These are phyloP conservation scores for Paraphoma sp. DNA, from an alignment of 2,329 filamentous ascomycete species.

Conservation along the genomic window DNA sequence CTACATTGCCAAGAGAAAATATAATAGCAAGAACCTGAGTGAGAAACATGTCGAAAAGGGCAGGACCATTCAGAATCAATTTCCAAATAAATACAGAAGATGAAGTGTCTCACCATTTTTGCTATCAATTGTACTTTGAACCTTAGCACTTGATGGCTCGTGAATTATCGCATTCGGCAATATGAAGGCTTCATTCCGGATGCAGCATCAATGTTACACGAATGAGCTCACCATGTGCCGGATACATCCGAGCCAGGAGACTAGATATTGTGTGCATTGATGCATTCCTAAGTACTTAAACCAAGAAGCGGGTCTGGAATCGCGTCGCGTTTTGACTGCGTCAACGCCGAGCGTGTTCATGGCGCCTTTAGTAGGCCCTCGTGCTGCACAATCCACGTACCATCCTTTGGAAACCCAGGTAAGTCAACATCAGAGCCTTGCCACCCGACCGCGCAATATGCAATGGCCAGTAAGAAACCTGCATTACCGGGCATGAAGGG, in stretches of 20 bases:
- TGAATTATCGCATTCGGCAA: slow-evolving; percentile 11
- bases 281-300: slow-evolving; percentile 1
- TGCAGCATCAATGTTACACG: neutral
- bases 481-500: slow-evolving; percentile 64
- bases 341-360: slow-evolving; percentile 1
- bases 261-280: neutral
- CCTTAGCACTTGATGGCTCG: neutral
- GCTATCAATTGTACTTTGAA: neutral
- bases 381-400: slow-evolving; percentile 27
- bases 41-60: neutral
- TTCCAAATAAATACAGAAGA: neutral
- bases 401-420: slow-evolving; percentile 31
- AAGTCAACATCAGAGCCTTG: slow-evolving; percentile 50
- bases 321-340: neutral
- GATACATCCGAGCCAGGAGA: neutral
- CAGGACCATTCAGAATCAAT: neutral
- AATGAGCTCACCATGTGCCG: neutral
- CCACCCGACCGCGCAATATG: slow-evolving; percentile 63
- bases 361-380: slow-evolving; percentile 29
- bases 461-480: slow-evolving; percentile 57
- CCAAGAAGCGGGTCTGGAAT: neutral
- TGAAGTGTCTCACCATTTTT: neutral
- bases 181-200: neutral
- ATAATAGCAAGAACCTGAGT: neutral
- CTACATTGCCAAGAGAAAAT: neutral